Percentiles rank a stretch among this genome's conserved stretches.
These are phyloP conservation scores for Lycium ferocissimum DNA, from an alignment of 257 asterid genomes.

Conservation along the genomic window DNA sequence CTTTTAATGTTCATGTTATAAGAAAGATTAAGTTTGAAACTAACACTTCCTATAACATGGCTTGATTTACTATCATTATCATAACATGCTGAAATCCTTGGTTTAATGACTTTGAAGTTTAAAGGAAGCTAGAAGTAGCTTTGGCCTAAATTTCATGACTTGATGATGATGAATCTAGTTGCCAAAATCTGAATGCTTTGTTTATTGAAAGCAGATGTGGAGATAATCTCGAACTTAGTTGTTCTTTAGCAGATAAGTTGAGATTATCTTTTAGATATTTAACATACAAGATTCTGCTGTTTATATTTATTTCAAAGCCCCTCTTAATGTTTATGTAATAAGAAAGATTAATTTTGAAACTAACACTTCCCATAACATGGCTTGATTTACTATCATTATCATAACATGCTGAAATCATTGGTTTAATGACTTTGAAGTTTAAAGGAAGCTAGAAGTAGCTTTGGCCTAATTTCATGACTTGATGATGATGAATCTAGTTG, in stretches of 20 bases:
- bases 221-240: neutral
- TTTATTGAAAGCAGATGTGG: slow-evolving; percentile 41
- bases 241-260: neutral
- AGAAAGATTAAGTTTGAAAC: neutral
- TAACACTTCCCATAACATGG: neutral
- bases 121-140: slow-evolving; percentile 13
- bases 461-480: neutral
- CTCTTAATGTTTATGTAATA: neutral
- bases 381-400: neutral
- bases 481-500: neutral
- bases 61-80: neutral
- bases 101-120: neutral
- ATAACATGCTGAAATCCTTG: neutral
- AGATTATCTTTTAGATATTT: neutral
- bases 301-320: neutral
- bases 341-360: neutral
- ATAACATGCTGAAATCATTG: slow-evolving; percentile 1
- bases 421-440: neutral
- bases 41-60: neutral
- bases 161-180: neutral
- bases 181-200: neutral
- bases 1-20: neutral
- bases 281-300: neutral
- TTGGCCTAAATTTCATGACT: slow-evolving; percentile 3
- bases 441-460: slow-evolving; percentile 13